Percentiles rank a stretch among this genome's conserved stretches.
Evolutionary conservation across 805 yeast genomes (phyloP).

Genomic region (Ogataea ganodermae): DNA sequence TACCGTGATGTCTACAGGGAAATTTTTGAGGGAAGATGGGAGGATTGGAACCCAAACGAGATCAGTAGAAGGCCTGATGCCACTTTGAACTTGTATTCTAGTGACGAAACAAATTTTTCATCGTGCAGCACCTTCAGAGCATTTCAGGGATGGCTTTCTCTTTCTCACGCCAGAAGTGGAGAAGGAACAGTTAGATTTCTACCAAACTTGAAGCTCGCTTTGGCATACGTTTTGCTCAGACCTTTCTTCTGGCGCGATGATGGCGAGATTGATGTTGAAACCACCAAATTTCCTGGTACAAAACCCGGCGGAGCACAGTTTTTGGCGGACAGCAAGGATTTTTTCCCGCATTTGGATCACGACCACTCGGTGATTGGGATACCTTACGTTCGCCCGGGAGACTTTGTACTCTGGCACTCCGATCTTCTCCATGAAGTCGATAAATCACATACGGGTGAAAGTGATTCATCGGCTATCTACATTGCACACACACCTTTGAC

Average conservation of each 20-base stretch:
- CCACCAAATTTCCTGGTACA: constrained; percentile 41
- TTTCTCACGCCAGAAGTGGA: constrained; percentile 38
- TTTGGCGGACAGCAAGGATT: constrained; percentile 18
- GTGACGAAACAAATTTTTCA: background rate
- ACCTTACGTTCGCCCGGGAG: constrained; percentile 45
- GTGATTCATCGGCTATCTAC: constrained; percentile 43
- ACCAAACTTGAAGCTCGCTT: constrained; percentile 39
- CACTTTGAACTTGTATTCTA: constrained; percentile 36
- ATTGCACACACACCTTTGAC: constrained; percentile 41
- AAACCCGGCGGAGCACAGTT: constrained; percentile 40
- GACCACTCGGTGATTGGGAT: constrained; percentile 34
- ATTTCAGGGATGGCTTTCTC: constrained; percentile 48
- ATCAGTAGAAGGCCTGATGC: constrained; percentile 38
- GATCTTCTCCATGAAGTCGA: constrained; percentile 46
- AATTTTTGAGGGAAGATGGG: constrained; percentile 44
- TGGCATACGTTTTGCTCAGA: constrained; percentile 43
- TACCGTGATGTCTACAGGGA: constrained; percentile 39
- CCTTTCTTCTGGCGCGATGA: constrained; percentile 41
- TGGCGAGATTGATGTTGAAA: constrained; percentile 32
- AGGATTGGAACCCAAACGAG: constrained; percentile 43
- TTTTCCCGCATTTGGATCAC: constrained; percentile 40
- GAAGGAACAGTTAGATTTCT: constrained; percentile 43
- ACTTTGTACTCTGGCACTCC: constrained; percentile 46
- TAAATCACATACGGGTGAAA: constrained; percentile 35
- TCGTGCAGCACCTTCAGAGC: constrained; percentile 35